These are phyloP conservation scores for Calycina marina DNA, from an alignment of 2,329 filamentous ascomycete genomes.

Conservation along the genomic window DNA sequence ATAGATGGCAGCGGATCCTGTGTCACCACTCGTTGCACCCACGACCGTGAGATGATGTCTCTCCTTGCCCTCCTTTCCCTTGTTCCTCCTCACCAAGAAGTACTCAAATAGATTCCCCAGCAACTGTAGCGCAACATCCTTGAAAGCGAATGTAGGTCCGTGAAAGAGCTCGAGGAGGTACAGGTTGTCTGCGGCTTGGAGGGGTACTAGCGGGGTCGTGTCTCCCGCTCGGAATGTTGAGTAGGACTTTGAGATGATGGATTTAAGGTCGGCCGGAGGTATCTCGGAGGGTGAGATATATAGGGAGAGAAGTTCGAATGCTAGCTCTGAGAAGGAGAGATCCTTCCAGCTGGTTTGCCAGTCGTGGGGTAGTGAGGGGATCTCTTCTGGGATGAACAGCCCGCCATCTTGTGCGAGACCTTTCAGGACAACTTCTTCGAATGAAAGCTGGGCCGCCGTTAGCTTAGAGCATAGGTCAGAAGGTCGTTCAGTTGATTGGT, in stretches of 20 bases:
- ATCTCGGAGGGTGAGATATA: constrained; percentile 82
- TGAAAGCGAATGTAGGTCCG: constrained; percentile 89
- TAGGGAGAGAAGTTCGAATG: constrained; percentile 70
- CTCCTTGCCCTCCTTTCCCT: constrained; percentile 46
- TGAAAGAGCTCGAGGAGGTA: constrained; percentile 92
- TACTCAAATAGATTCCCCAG: constrained; percentile 94
- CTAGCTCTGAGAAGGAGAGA: constrained; percentile 66
- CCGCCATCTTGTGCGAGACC: constrained; percentile 77
- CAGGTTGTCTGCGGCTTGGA: constrained; percentile 57
- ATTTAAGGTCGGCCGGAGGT: constrained; percentile 61
- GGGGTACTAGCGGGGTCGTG: constrained; percentile 64
- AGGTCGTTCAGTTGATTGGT: constrained; percentile 2
- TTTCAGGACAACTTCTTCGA: constrained; percentile 83
- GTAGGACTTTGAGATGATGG: constrained; percentile 75
- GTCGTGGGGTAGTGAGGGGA: constrained; percentile 47
- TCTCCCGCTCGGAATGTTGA: constrained; percentile 72
- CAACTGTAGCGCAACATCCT: constrained; percentile 79
- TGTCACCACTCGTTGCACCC: constrained; percentile 77
- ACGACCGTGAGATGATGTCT: constrained; percentile 71
- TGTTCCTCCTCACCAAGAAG: constrained; percentile 61
- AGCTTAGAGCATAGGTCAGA: constrained; percentile 7
- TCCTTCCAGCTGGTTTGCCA: constrained; percentile 62
- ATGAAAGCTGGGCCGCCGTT: constrained; percentile 68
- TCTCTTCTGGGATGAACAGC: constrained; percentile 75
- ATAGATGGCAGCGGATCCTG: constrained; percentile 90